Evolutionary conservation across 257 asterid genomes (phyloP).

Genomic region (Osmanthus fragrans): DNA sequence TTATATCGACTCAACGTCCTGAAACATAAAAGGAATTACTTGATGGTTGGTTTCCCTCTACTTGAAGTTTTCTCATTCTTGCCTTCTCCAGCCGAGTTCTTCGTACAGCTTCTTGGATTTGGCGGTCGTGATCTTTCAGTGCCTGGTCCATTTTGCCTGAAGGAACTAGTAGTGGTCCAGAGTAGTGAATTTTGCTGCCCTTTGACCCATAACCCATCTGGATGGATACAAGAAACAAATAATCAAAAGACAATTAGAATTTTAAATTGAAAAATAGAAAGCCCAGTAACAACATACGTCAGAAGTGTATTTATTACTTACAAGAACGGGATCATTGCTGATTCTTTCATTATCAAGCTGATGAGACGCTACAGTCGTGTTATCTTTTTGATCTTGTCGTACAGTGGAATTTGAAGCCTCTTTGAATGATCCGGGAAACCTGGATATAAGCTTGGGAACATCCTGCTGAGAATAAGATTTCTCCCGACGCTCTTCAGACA

Average conservation of each 20-base stretch:
- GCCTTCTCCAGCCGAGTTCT: constrained; percentile 90
- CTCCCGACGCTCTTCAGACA: constrained; percentile 66
- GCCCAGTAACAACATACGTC: neutral
- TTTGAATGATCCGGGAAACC: constrained; percentile 88
- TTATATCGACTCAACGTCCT: constrained; percentile 52
- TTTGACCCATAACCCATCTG: constrained; percentile 79
- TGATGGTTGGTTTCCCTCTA: constrained; percentile 53
- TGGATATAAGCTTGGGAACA: constrained; percentile 63
- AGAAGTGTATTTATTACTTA: constrained; percentile 32
- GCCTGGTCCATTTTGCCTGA: constrained; percentile 87
- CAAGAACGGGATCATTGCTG: constrained; percentile 59
- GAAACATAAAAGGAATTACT: constrained; percentile 62
- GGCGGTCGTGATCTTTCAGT: constrained; percentile 88
- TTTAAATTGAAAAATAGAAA: too few relatives aligned
- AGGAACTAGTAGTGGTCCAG: constrained; percentile 86
- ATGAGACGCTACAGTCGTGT: constrained; percentile 26
- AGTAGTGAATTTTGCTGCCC: constrained; percentile 85
- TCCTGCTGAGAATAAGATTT: constrained; percentile 57
- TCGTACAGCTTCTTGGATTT: constrained; percentile 87
- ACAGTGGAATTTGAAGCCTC: constrained; percentile 61
- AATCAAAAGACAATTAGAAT: neutral
- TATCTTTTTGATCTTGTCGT: constrained; percentile 50
- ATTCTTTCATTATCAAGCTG: constrained; percentile 58
- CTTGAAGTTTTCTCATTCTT: constrained; percentile 60
- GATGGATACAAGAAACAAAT: constrained; percentile 10